These are phyloP conservation scores for Pseudozyma sp. DNA, from an alignment of 1,284 basidiomycete species.

Conservation along the genomic window DNA sequence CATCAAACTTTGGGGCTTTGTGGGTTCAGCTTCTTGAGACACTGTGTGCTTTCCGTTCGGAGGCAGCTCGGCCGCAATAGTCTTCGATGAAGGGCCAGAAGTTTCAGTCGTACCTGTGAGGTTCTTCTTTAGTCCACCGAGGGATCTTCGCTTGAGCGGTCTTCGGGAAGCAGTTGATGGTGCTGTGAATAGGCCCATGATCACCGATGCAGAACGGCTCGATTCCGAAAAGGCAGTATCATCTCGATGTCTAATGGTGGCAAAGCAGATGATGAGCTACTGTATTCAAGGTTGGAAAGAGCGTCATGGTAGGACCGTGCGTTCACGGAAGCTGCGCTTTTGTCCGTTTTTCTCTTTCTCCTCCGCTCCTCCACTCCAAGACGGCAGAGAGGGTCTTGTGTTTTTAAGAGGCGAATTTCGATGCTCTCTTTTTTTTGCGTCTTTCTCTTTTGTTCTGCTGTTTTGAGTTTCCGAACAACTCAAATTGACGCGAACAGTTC, in stretches of 20 bases:
- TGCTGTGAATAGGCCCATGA: conserved; percentile 36
- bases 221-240: neutral
- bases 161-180: conserved; percentile 10
- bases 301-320: no score
- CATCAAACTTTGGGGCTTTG: neutral
- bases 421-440: neutral
- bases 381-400: no score
- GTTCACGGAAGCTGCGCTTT: no score
- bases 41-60: neutral
- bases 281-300: no score
- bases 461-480: neutral
- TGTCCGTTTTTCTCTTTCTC: no score
- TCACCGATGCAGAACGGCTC: conserved; percentile 1
- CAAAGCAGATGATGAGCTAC: neutral
- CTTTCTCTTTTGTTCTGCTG: neutral
- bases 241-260: conserved; percentile 2
- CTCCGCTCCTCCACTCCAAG: no score
- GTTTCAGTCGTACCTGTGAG: neutral
- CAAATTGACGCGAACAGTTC: no score
- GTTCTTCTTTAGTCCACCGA: conserved; percentile 11
- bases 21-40: neutral
- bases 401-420: no score
- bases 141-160: conserved; percentile 34
- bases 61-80: neutral
- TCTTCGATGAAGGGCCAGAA: neutral